A percentile compares a stretch with the other conserved stretches of the same genome.
Evolutionary conservation across 1,284 basidiomycete species (phyloP).

Genomic region (Ceratorhiza oryzae-sativae): DNA sequence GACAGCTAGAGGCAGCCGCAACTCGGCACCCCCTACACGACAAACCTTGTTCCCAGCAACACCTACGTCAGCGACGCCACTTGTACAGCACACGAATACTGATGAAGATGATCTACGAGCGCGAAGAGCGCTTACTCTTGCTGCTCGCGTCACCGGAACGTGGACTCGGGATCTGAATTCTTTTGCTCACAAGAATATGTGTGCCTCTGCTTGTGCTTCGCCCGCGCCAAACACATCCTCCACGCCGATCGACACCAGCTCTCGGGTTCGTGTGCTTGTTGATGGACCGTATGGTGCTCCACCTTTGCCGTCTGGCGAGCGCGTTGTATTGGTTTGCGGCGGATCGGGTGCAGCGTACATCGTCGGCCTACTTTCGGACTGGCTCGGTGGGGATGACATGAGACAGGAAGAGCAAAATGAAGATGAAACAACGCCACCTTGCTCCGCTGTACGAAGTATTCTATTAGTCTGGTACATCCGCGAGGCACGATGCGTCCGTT

Average conservation of each 20-base stretch:
- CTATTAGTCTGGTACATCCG: constrained; percentile 32
- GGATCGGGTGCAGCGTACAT: constrained; percentile 72
- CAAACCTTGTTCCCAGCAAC: constrained; percentile 21
- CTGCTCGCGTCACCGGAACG: constrained; percentile 65
- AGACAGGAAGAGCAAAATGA: constrained; percentile 18
- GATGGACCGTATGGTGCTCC: constrained; percentile 75
- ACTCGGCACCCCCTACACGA: constrained; percentile 46
- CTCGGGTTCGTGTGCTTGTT: constrained; percentile 61
- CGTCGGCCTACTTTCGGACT: constrained; percentile 67
- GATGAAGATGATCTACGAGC: constrained; percentile 12
- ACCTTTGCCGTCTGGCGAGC: constrained; percentile 57
- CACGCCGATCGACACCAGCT: constrained; percentile 40
- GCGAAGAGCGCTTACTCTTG: constrained; percentile 57
- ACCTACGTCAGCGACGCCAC: constrained; percentile 43
- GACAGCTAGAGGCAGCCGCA: not conserved
- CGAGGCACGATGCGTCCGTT: constrained; percentile 33
- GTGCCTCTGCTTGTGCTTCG: not conserved
- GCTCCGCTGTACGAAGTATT: constrained; percentile 9
- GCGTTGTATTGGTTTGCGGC: constrained; percentile 68
- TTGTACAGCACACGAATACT: not conserved
- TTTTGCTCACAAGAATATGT: constrained; percentile 52
- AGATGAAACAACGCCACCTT: too few species aligned
- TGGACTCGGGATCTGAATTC: constrained; percentile 69
- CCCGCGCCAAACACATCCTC: not conserved
- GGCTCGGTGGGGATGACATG: constrained; percentile 29